phyloP scores from a whole-genome alignment of 345 rosid species.

The Adansonia digitata region DNA sequence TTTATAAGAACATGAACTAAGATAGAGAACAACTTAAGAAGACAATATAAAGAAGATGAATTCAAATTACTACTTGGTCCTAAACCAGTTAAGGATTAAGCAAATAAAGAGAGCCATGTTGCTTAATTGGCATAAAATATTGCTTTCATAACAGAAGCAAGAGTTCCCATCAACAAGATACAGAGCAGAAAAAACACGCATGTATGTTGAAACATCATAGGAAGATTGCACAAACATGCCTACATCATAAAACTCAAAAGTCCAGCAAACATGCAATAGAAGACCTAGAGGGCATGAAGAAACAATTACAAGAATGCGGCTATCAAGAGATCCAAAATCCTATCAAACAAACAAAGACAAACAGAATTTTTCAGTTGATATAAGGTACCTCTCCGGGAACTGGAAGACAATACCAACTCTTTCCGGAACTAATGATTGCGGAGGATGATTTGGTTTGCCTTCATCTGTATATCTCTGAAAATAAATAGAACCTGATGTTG shows the following conservation, averaged over 20 bases:
- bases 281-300: neutral
- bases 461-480: slow-evolving; percentile 56
- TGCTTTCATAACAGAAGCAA: slow-evolving; percentile 2
- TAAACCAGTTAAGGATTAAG: neutral
- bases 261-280: neutral
- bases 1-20: neutral
- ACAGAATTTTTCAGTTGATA: neutral
- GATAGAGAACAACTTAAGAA: neutral
- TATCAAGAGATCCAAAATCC: neutral
- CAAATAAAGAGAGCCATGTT: neutral
- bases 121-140: neutral
- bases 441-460: slow-evolving; percentile 43
- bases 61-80: neutral
- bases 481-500: slow-evolving; percentile 77
- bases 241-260: slow-evolving; percentile 1
- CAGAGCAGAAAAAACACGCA: neutral
- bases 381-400: slow-evolving; percentile 81
- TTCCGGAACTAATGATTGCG: slow-evolving; percentile 49
- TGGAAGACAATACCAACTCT: slow-evolving; percentile 93
- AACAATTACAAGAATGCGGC: neutral
- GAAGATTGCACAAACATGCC: neutral
- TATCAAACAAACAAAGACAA: neutral
- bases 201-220: neutral
- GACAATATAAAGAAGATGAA: neutral
- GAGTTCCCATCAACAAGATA: slow-evolving; percentile 4